Evolutionary conservation across 2,329 filamentous ascomycete species (phyloP), one percentile per base, ranked within the genome.

Genomic region (Neonectria faginata): DNA sequence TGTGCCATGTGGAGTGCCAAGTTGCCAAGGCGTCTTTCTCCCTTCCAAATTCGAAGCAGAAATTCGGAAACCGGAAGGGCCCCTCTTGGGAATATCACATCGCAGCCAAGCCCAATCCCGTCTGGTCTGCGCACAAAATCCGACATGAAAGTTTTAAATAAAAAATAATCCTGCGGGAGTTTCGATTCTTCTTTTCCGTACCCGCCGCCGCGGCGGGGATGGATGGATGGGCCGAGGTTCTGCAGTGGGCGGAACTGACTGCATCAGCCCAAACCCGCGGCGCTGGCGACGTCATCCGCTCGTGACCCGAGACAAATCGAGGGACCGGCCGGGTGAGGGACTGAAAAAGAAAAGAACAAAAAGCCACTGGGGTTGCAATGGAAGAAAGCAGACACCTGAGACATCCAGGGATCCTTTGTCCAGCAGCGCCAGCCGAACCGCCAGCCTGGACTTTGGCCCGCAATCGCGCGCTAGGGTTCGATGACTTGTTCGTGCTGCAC

Each of bases 1-100:
- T 53, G 47, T 25, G 41, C 42, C 45, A 45, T 57, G 60, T 62
- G 60, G 60, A 62, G 60, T 57, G 53, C 48, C 60, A 63, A 63
- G 60, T 42, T 42, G 39, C 39, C 39, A 42, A 42, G 39, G 39
- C 47, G 18, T 27, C 39, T n/a, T 25, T 29, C 54, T 31, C 11
- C 41, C 31, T 20, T 12, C 48, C n/a, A 51, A 25, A 16, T 9
- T 44, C 42, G 48, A 42, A 51, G 20, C 41, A 54, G 36, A 52
- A 33, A 44, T 41, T 62, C 60, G 60, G 54, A 58, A 63, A 54
- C 20, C 54, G 51, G 33, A 7, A 29, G 42, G 14, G 20, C 14
- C 20, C 25, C 42, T 12, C 18, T 42, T 36, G 33, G 47, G 47
- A 29, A 51, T 22, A n/a, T n/a, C 29, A 51, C 20, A 11, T n/a